phyloP scores from a whole-genome alignment of 257 asterid genomes.

The Plantago ovata region DNA sequence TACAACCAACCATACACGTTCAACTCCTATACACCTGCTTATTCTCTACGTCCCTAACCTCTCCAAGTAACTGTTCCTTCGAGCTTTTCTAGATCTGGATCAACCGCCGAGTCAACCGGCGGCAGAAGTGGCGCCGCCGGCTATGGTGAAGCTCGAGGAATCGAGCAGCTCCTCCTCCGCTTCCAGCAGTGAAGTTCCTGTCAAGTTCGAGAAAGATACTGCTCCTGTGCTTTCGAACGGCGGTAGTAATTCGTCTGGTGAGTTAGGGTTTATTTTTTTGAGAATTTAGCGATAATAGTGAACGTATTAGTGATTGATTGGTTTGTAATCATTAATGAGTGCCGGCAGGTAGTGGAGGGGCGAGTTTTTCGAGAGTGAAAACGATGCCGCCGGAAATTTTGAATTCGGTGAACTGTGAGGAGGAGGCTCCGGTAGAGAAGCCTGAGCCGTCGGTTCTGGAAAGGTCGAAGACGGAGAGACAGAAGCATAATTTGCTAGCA shows the following conservation, averaged over 20 bases:
- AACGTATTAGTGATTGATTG: constrained; percentile 3
- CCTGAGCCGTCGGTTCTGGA: constrained; percentile 33
- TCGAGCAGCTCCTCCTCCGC: constrained; percentile 40
- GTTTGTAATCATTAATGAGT: constrained; percentile 19
- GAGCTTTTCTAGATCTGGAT: constrained; percentile 52
- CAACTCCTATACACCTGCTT: no score
- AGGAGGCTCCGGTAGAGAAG: constrained; percentile 19
- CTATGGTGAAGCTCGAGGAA: constrained; percentile 35
- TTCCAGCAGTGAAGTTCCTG: constrained; percentile 33
- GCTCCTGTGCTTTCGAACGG: constrained; percentile 37
- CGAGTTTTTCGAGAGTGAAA: constrained; percentile 38
- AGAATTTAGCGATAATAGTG: neutral
- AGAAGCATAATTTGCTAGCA: constrained; percentile 41
- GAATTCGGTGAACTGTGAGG: constrained; percentile 36
- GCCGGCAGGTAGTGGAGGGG: constrained; percentile 45
- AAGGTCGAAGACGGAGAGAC: constrained; percentile 71
- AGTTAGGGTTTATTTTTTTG: constrained; percentile 20
- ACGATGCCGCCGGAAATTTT: constrained; percentile 46
- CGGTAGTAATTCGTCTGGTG: constrained; percentile 48
- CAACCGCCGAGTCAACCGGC: constrained; percentile 27
- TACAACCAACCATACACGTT: no score
- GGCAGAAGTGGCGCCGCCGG: constrained; percentile 24
- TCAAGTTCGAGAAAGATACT: constrained; percentile 34
- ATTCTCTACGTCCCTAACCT: neutral
- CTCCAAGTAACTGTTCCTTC: constrained; percentile 4